Evolutionary conservation across 306 rosid genomes (phyloP).

Genomic region (Ziziphus jujuba): DNA sequence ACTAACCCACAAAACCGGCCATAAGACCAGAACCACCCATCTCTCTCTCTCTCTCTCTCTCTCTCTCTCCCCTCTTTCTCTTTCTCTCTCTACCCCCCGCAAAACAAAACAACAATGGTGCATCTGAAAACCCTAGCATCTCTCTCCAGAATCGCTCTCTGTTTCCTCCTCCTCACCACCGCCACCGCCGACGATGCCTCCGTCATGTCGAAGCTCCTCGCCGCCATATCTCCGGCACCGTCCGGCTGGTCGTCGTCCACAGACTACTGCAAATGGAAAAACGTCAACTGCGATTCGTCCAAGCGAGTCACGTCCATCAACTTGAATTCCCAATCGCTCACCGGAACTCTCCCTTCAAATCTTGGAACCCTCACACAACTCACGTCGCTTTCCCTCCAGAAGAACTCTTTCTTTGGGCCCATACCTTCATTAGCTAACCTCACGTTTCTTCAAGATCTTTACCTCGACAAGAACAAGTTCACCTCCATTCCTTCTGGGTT

Average conservation of each 20-base stretch:
- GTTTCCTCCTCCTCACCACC: neutral
- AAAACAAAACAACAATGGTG: slow-evolving; percentile 50
- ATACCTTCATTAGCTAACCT: slow-evolving; percentile 71
- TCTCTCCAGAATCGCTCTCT: slow-evolving; percentile 14
- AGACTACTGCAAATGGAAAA: slow-evolving; percentile 57
- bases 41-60: slow-evolving; percentile 1
- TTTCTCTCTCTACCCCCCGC: slow-evolving; percentile 24
- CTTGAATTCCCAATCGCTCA: slow-evolving; percentile 42
- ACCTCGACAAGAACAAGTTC: slow-evolving; percentile 57
- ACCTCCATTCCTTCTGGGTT: slow-evolving; percentile 42
- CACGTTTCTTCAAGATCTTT: slow-evolving; percentile 31
- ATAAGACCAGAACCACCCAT: neutral
- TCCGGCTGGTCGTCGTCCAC: slow-evolving; percentile 45
- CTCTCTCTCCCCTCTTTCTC: slow-evolving; percentile 15
- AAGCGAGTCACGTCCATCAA: slow-evolving; percentile 52
- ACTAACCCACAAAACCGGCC: neutral
- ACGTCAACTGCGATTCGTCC: slow-evolving; percentile 50
- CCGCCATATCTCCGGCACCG: slow-evolving; percentile 39
- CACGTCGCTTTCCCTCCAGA: slow-evolving; percentile 48
- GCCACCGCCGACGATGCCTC: slow-evolving; percentile 59
- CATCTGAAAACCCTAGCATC: slow-evolving; percentile 35
- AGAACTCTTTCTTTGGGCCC: slow-evolving; percentile 50
- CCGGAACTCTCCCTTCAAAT: slow-evolving; percentile 72
- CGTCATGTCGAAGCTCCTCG: slow-evolving; percentile 41
- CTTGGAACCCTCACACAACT: slow-evolving; percentile 65